Evolutionary conservation across 2,329 filamentous ascomycete genomes (phyloP).

Genomic region (Penicillium concentricum): DNA sequence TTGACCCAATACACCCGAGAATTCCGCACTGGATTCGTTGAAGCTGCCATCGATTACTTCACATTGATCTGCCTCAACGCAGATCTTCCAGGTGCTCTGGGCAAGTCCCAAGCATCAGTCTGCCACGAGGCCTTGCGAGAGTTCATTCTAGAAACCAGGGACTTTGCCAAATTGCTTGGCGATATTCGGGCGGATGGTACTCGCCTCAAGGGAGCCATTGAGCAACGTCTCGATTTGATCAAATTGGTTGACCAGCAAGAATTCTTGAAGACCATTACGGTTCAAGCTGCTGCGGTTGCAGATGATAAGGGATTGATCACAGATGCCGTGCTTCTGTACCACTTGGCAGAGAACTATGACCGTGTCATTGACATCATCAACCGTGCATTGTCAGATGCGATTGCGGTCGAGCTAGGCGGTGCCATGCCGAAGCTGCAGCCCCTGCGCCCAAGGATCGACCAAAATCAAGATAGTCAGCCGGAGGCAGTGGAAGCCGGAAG

Average conservation of each 20-base stretch:
- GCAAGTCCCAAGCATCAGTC: constrained; percentile 72
- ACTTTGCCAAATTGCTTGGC: constrained; percentile 90
- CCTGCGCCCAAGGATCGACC: constrained; percentile 65
- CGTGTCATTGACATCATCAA: constrained; percentile 89
- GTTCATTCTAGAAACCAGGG: constrained; percentile 91
- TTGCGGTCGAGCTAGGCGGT: constrained; percentile 81
- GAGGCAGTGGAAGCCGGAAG: constrained; percentile 41
- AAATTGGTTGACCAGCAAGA: constrained; percentile 75
- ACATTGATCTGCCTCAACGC: constrained; percentile 87
- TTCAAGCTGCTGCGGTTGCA: constrained; percentile 86
- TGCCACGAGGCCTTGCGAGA: constrained; percentile 93
- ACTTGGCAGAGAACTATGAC: constrained; percentile 92
- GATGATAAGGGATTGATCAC: constrained; percentile 92
- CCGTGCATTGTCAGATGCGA: constrained; percentile 82
- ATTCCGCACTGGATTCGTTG: constrained; percentile 86
- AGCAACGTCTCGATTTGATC: constrained; percentile 79
- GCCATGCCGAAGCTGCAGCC: constrained; percentile 75
- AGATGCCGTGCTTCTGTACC: constrained; percentile 91
- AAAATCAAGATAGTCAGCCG: constrained; percentile 25
- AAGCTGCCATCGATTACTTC: constrained; percentile 90
- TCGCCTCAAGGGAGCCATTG: constrained; percentile 81
- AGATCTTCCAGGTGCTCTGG: constrained; percentile 72
- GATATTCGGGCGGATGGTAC: constrained; percentile 85
- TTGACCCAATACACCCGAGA: constrained; percentile 93
- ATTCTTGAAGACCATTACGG: constrained; percentile 86